phyloP scores from a whole-genome alignment of 1,284 basidiomycete genomes.

The Ustilago vetiveriae region DNA sequence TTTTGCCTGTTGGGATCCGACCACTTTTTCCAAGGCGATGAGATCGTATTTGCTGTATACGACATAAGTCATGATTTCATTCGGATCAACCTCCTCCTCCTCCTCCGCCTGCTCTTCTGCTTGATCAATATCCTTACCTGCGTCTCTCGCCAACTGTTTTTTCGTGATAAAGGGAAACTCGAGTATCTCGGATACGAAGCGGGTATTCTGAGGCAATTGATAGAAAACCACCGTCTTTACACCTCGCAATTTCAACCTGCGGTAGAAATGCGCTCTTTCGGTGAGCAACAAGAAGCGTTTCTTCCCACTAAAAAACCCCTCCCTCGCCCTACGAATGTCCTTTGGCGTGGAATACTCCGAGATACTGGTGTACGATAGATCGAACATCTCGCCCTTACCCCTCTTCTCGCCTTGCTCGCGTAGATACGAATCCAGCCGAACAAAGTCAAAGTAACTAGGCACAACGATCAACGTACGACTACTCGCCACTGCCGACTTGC shows the following conservation, averaged over 20 bases:
- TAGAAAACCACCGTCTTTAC: slow-evolving; percentile 93
- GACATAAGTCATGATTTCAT: slow-evolving; percentile 72
- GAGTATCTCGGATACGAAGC: slow-evolving; percentile 89
- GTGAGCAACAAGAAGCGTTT: slow-evolving; percentile 88
- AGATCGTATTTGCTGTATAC: slow-evolving; percentile 88
- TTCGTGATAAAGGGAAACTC: slow-evolving; percentile 79
- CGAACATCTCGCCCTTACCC: slow-evolving; percentile 15
- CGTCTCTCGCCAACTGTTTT: slow-evolving; percentile 3
- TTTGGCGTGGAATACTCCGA: slow-evolving; percentile 95
- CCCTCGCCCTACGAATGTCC: slow-evolving; percentile 90
- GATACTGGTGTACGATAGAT: slow-evolving; percentile 76
- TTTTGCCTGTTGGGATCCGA: slow-evolving; percentile 67
- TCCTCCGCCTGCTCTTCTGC: slow-evolving; percentile 4
- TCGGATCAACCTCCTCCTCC: slow-evolving; percentile 74
- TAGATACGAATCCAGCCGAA: slow-evolving; percentile 87
- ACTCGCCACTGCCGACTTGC: slow-evolving; percentile 91
- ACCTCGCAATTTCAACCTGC: slow-evolving; percentile 77
- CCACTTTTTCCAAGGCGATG: slow-evolving; percentile 84
- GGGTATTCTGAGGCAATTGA: slow-evolving; percentile 84
- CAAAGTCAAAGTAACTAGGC: slow-evolving; percentile 96
- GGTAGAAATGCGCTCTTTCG: slow-evolving; percentile 97
- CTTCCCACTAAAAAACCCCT: slow-evolving; percentile 89
- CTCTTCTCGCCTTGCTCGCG: slow-evolving; percentile 70
- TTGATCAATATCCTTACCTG: no score
- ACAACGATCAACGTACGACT: slow-evolving; percentile 87